phyloP scores from a whole-genome alignment of 345 rosid genomes.

The Pistacia integerrima region DNA sequence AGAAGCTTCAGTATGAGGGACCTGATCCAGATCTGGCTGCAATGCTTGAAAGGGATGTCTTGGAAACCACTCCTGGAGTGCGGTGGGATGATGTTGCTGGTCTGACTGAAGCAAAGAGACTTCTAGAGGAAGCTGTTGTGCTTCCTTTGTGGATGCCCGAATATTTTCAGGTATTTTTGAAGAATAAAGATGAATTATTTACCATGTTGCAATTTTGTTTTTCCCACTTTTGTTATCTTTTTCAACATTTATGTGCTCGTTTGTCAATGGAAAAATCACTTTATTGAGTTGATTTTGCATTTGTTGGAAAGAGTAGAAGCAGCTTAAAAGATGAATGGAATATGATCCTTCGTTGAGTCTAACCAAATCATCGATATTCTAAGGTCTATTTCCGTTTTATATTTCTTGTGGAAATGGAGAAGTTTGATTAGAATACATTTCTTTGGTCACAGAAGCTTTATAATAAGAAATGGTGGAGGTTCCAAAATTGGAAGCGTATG shows the following conservation, averaged over 20 bases:
- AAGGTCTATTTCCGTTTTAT: background rate
- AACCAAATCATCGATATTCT: background rate
- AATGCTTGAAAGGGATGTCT: constrained; percentile 98
- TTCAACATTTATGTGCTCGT: background rate
- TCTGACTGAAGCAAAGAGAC: constrained; percentile 95
- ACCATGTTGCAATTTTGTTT: background rate
- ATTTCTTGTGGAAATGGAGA: background rate
- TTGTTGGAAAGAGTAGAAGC: background rate
- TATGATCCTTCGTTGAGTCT: background rate
- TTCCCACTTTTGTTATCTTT: background rate
- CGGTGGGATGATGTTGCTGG: constrained; percentile 99
- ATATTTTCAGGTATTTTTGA: constrained; percentile 82
- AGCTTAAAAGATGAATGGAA: background rate
- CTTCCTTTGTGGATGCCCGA: constrained; percentile 99
- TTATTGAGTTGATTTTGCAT: constrained; percentile 14
- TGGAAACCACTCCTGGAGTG: constrained; percentile 96
- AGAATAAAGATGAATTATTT: constrained; percentile 16
- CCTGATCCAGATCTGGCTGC: constrained; percentile 98
- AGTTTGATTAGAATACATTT: background rate
- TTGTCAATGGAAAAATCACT: background rate
- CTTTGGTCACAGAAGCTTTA: background rate
- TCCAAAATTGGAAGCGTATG: background rate
- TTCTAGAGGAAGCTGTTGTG: constrained; percentile 98
- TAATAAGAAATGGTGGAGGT: background rate
- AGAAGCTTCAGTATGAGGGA: constrained; percentile 85